Conservation (phyloP, 306 rosid species). For the Oemleria cerasiformis region DNA sequence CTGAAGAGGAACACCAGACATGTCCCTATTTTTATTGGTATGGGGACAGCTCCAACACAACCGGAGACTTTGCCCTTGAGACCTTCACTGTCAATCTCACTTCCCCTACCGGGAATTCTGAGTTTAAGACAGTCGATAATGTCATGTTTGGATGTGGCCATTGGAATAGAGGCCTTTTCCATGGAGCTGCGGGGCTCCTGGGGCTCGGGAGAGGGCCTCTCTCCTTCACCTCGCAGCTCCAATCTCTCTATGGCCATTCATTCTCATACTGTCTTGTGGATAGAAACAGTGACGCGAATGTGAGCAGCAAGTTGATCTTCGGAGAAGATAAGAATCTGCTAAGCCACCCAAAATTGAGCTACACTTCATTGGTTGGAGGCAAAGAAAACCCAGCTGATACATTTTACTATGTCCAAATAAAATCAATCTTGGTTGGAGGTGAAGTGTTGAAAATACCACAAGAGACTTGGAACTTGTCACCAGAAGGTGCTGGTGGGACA, state of each 20-base stretch:
- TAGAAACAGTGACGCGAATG: slow-evolving; percentile 66
- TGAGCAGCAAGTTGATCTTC: slow-evolving; percentile 81
- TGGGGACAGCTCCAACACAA: slow-evolving; percentile 92
- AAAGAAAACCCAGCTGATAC: slow-evolving; percentile 75
- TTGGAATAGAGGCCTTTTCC: slow-evolving; percentile 96
- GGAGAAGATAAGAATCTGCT: slow-evolving; percentile 71
- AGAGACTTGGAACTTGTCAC: slow-evolving; percentile 64
- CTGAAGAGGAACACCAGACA: slow-evolving; percentile 44
- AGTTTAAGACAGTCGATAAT: slow-evolving; percentile 54
- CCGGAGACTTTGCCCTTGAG: slow-evolving; percentile 83
- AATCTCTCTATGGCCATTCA: slow-evolving; percentile 83
- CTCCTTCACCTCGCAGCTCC: slow-evolving; percentile 94
- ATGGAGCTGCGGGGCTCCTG: slow-evolving; percentile 90
- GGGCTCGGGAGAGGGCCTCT: slow-evolving; percentile 92
- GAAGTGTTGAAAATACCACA: slow-evolving; percentile 64
- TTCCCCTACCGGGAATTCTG: slow-evolving; percentile 39
- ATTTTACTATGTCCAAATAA: slow-evolving; percentile 77
- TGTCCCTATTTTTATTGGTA: slow-evolving; percentile 97
- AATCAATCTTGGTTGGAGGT: slow-evolving; percentile 64
- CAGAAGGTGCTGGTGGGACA: slow-evolving; percentile 82
- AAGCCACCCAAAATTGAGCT: slow-evolving; percentile 64
- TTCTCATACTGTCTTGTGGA: slow-evolving; percentile 96
- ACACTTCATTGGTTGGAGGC: slow-evolving; percentile 67
- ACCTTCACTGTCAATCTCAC: slow-evolving; percentile 89
- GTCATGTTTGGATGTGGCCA: slow-evolving; percentile 99